Evolutionary conservation across 2,329 filamentous ascomycete species (phyloP), one percentile per base, ranked within the genome.

Genomic region (Ophiostoma novo-ulmi): DNA sequence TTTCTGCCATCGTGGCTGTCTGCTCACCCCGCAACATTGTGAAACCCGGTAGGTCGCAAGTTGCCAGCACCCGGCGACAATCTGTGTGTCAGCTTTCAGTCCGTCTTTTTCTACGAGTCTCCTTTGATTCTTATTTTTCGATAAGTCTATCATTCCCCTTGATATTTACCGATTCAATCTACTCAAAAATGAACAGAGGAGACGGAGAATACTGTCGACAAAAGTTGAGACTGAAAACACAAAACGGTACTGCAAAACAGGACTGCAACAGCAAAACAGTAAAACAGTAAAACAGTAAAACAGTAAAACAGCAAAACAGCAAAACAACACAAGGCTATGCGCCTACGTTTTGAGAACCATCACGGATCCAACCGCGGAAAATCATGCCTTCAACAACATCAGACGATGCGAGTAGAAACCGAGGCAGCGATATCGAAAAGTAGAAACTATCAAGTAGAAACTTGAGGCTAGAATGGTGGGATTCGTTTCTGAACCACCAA

Each of bases 41-140:
- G 70, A 71, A 73, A 73, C 71, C 63, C 14, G 31, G 65, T 44
- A 52, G 22, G 70, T 71, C 48, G 70, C 71, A 71, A 39, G 70
- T 69, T 48, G 68, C 69, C 68, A 61, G 71, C 67, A 69, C 31
- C 63, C 41, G 71, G 71, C 41, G 68, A 71, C 71, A 58, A 36
- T 70, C 36, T 13, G 63, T 69, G 71, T 72, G 39, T 72, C 69
- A 72, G 58, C 8, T 38, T 67, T 20, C 5, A 31, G 10, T 41
- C n/a, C 22, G 10, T 22, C 20, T 22, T n/a, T 22, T 55, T 55
- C 17, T 22, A 22, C 7, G 31, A 4, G 31, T 48, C 7, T 22
- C 22, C 48, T 22, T 55, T 22, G 10, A 22, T 22, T 26, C n/a
- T 8, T 55, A 4, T 44, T 17, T 13, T 44, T 13, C 17, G 1